Evolutionary conservation across 116 monocot species (phyloP).

Genomic region (Trichopus zeylanicus): DNA sequence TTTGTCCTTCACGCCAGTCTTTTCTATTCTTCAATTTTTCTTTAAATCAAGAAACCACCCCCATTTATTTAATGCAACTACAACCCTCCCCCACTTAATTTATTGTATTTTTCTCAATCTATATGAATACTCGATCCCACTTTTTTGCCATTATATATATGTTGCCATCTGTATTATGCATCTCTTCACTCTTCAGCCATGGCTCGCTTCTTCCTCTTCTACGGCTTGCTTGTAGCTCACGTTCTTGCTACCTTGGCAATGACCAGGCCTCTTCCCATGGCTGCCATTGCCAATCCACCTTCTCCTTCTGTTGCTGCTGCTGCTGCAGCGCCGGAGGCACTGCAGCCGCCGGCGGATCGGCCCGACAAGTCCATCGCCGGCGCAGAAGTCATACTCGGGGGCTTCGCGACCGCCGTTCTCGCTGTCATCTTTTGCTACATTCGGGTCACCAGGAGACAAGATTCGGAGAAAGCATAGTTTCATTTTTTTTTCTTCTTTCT

Average conservation of each 20-base stretch:
- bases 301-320: background rate
- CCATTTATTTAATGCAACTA: too few relatives aligned
- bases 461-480: too few relatives aligned
- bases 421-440: constrained; percentile 12
- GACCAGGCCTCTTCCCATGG: background rate
- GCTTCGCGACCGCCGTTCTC: constrained; percentile 11
- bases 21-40: too few relatives aligned
- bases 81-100: too few relatives aligned
- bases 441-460: constrained; percentile 12
- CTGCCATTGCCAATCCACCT: background rate
- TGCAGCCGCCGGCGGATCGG: background rate
- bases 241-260: background rate
- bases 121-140: too few relatives aligned
- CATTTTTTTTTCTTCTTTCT: too few relatives aligned
- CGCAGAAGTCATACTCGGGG: constrained; percentile 17
- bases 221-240: background rate
- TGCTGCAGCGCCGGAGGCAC: background rate
- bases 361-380: constrained; percentile 9
- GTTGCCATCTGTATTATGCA: background rate
- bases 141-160: background rate
- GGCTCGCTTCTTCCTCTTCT: constrained; percentile 1
- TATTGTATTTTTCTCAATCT: too few relatives aligned
- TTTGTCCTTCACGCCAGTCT: too few relatives aligned
- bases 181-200: too few relatives aligned
- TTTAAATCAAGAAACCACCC: too few relatives aligned